These are phyloP conservation scores for Sesbania bispinosa DNA, from an alignment of 306 rosid genomes.

Conservation along the genomic window DNA sequence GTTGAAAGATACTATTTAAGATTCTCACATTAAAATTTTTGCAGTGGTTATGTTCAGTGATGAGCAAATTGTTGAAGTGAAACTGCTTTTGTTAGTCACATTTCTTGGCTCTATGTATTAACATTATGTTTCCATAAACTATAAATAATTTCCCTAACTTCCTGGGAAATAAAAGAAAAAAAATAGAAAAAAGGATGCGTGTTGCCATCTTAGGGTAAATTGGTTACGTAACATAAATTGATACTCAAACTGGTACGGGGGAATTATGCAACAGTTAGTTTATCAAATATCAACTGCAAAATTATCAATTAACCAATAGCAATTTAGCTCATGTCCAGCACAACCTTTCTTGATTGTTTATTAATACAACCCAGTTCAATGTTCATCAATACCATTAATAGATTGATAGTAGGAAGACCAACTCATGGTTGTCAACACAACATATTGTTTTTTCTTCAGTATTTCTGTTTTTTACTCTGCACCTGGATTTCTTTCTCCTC, in stretches of 20 bases:
- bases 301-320: neutral
- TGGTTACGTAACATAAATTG: neutral
- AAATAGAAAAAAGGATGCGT: too few species aligned
- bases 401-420: neutral
- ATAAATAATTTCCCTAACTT: neutral
- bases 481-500: too few species aligned
- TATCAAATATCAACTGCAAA: neutral
- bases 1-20: neutral
- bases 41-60: neutral
- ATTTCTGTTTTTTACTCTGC: too few species aligned
- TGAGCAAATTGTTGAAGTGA: slow-evolving; percentile 11
- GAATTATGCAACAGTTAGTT: neutral
- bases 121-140: neutral
- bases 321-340: neutral
- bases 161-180: neutral
- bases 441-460: too few species aligned
- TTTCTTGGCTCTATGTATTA: neutral
- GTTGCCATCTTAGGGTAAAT: neutral
- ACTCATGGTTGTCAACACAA: too few species aligned
- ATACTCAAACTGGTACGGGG: neutral
- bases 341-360: too few species aligned
- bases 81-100: neutral
- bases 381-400: neutral
- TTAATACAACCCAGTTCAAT: too few species aligned
- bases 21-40: slow-evolving; percentile 10